These are phyloP conservation scores for Austropuccinia psidii DNA, from an alignment of 1,284 basidiomycete species.

Conservation along the genomic window DNA sequence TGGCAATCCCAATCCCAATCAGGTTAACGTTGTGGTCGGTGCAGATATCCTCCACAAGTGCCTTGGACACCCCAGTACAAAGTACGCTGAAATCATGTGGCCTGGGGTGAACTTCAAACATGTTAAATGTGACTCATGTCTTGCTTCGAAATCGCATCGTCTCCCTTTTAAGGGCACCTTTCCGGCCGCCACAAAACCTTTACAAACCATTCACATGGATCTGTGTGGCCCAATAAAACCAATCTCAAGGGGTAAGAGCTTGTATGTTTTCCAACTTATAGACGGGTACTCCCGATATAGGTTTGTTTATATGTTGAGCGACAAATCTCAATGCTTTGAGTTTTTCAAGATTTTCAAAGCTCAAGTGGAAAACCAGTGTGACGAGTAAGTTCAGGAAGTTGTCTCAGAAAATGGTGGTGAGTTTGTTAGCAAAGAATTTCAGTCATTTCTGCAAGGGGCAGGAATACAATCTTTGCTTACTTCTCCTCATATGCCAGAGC, in stretches of 20 bases:
- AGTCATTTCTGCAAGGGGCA: too few relatives aligned
- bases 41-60: too few relatives aligned
- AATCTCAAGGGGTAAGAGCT: neutral
- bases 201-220: conserved; percentile 20
- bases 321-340: too few relatives aligned
- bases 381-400: too few relatives aligned
- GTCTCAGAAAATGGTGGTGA: conserved; percentile 17
- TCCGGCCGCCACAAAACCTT: neutral
- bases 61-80: too few relatives aligned
- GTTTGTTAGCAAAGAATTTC: neutral
- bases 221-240: conserved; percentile 15
- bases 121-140: neutral
- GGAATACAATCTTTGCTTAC: neutral
- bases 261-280: conserved; percentile 3
- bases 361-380: too few relatives aligned
- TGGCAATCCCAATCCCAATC: too few relatives aligned
- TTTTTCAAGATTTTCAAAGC: too few relatives aligned
- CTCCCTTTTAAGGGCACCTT: neutral
- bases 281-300: neutral
- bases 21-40: too few relatives aligned
- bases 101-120: too few relatives aligned
- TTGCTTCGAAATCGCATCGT: neutral
- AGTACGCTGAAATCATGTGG: too few relatives aligned
- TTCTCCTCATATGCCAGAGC: neutral
- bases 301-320: neutral